Base-by-base conservation (phyloP, 2,329 filamentous ascomycete genomes). In the Cylindrodendrum hubeiense region DNA sequence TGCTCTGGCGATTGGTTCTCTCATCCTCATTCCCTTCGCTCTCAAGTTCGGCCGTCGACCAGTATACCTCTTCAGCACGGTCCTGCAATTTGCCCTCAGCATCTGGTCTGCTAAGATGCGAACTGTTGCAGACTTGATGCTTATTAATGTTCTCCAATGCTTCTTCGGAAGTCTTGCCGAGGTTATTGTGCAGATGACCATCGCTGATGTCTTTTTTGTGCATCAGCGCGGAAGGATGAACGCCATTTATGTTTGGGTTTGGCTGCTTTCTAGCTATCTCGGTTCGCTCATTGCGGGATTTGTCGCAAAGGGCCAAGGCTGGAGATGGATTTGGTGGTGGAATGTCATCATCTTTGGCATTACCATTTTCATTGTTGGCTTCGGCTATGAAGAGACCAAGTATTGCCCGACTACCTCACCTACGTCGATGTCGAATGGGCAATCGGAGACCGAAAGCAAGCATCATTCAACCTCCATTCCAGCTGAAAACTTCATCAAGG, bases 261-360 rank as follows among this genome's bases (percentile, higher is more conserved):
- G 47, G 52, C 49, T 63, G 6, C 28, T 70, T 19, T 47, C 58
- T 6, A 49, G 76, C 2, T 81, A 76, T 7, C 72, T 86, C 1
- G 79, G 76, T 1, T 77, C 81, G 0, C 70, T 84, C 7, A 77
- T 78, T 22, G 73, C 82, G 8, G 81, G 82, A 19, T 83, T 79
- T 66, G 74, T 76, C 21, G 63, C 73, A 9, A 46, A 55, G 5
- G 52, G 47, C 13, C 71, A 69, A 54, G 84, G 82, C 0, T 87
- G 85, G 85, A 76, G 84, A 13, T 86, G 83, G 82, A 77, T 81
- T 1, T 86, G 79, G 79, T 85, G 83, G 83, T 85, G 78, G 78
- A 79, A 73, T 47, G 75, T 75, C 19, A 82, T 84, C 52, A 73
- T 84, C 33, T 74, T 84, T 24, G 78, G 78, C 3, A 60, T 75